Conservation (phyloP, 2,329 filamentous ascomycete genomes). For the Venturia carpophila region DNA sequence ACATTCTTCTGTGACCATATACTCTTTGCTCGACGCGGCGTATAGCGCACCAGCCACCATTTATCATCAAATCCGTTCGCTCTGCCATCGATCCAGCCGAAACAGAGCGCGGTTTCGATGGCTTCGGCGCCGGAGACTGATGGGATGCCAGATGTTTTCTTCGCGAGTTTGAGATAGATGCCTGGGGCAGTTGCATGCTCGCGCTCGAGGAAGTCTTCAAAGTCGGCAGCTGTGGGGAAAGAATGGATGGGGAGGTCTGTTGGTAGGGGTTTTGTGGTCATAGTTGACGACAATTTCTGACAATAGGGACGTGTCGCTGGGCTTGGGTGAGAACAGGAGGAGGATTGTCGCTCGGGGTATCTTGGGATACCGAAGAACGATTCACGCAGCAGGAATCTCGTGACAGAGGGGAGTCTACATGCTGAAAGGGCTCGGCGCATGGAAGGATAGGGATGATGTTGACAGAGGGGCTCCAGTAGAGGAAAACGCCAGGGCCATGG, state of each 20-base stretch:
- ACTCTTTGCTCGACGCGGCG: constrained; percentile 47
- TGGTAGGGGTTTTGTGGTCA: neutral
- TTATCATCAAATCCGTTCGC: constrained; percentile 38
- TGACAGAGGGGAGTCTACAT: no score
- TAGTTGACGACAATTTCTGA: neutral
- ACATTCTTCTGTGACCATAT: constrained; percentile 56
- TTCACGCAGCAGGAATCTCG: neutral
- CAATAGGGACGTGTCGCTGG: neutral
- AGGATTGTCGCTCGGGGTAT: neutral
- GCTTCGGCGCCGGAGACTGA: constrained; percentile 44
- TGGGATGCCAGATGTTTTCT: constrained; percentile 38
- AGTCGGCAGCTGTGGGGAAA: neutral
- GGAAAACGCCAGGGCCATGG: neutral
- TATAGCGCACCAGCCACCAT: constrained; percentile 50
- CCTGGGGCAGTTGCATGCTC: constrained; percentile 31
- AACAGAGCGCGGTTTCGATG: constrained; percentile 50
- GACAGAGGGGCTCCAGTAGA: neutral
- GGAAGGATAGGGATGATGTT: neutral
- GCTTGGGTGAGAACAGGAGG: neutral
- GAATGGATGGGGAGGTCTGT: constrained; percentile 11
- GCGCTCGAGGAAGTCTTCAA: constrained; percentile 27
- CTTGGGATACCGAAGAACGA: neutral
- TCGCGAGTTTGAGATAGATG: constrained; percentile 44
- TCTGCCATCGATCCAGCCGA: constrained; percentile 58
- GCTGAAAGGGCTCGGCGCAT: no score